Base-by-base conservation (phyloP, 2,329 filamentous ascomycete species). In the Hypoxylon sp. region DNA sequence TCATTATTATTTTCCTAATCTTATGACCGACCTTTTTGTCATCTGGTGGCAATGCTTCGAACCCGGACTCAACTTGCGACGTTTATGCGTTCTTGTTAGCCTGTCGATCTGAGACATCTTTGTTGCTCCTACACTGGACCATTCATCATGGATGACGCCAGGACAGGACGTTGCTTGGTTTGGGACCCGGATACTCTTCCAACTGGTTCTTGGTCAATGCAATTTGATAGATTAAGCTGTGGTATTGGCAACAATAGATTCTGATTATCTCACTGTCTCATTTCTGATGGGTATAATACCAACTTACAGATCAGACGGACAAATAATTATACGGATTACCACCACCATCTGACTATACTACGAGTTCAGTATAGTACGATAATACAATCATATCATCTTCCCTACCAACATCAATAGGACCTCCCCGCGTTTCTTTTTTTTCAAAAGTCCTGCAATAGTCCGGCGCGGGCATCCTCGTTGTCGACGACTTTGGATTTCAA, bases 21-120 rank as follows among this genome's bases (percentile, higher is more conserved):
- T 42, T 27, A 27, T 31, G 21, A 30, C 21, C 36, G n/a, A n/a
- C n/a, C n/a, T n/a, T 26, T 25, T 44, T 48, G 20, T 54, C 41
- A 29, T 43, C n/a, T 13, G 23, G 52, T 55, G 43, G 52, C 47
- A 37, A 55, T 5, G n/a, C 17, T 16, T 44, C 25, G 17, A 40
- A 16, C 13, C 13, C 13, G 12, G 11, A 31, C 9, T 25, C 21
- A 21, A 19, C 5, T 19, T 58, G 47, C 29, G 55, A 46, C 6
- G 11, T 55, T 58, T 58, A 11, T 55, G 55, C 55, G 51, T 50
- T 46, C 32, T 26, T 29, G 37, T 46, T 30, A 38, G 20, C 55
- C 47, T 49, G 20, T 51, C 23, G 35, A 55, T 55, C 23, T 16
- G 26, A 29, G 8, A 38, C 26, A 23, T 12, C 43, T 47, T 47